Evolutionary conservation across 108 stramenopile species (phyloP).

Genomic region (Heterococcus sp.): DNA sequence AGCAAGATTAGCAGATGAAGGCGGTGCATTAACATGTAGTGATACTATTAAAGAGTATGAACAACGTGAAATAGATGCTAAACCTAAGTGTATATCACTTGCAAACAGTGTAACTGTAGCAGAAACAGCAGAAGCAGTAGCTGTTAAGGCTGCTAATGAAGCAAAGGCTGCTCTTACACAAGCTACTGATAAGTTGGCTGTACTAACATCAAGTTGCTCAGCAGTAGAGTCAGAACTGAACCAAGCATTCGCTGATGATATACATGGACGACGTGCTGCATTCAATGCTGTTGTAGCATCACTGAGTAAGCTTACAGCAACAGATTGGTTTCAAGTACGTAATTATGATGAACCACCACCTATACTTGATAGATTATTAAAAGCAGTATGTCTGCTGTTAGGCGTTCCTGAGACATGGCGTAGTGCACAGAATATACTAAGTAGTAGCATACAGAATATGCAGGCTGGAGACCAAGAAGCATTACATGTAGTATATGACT

Average conservation of each 20-base stretch:
- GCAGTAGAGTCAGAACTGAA: constrained; percentile 19
- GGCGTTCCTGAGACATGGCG: constrained; percentile 36
- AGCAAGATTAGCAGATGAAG: constrained; percentile 14
- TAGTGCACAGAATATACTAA: constrained; percentile 26
- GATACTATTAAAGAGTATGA: constrained; percentile 2
- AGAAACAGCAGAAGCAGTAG: neutral
- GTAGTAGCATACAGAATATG: constrained; percentile 27
- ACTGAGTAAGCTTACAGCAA: constrained; percentile 3
- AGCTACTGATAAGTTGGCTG: constrained; percentile 7
- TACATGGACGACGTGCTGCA: neutral
- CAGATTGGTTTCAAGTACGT: constrained; percentile 37
- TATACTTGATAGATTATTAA: constrained; percentile 11
- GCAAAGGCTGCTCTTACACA: neutral
- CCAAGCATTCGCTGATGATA: constrained; percentile 17
- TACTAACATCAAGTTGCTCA: neutral
- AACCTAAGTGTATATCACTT: neutral
- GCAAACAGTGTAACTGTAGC: neutral
- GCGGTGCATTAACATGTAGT: constrained; percentile 13
- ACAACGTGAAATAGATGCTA: neutral
- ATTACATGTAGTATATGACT: constrained; percentile 12
- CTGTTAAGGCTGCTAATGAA: neutral
- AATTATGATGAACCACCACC: constrained; percentile 34
- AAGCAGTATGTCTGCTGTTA: constrained; percentile 36
- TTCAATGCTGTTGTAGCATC: constrained; percentile 4
- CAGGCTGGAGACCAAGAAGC: constrained; percentile 22